Conservation (phyloP, 2,329 filamentous ascomycete species). For the Hymenoscyphus repandus region DNA sequence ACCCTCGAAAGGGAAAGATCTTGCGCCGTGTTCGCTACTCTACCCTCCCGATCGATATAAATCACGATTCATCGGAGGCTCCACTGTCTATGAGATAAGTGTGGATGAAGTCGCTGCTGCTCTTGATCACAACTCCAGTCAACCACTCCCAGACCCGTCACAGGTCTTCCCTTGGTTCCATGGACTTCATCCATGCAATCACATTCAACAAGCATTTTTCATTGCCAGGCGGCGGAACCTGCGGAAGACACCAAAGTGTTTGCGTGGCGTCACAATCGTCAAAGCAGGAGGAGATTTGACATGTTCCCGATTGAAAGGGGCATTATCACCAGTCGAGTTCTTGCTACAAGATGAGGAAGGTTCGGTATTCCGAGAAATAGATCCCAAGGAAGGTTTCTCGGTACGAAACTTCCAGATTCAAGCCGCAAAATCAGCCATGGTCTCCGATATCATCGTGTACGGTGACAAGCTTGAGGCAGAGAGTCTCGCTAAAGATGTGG, state of each 20-base stretch:
- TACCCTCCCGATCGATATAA: constrained; percentile 65
- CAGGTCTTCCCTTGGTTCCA: constrained; percentile 95
- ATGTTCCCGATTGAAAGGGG: constrained; percentile 75
- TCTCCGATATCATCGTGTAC: constrained; percentile 92
- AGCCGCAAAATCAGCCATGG: constrained; percentile 75
- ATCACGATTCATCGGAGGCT: constrained; percentile 44
- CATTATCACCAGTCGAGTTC: constrained; percentile 76
- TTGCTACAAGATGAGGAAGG: constrained; percentile 47
- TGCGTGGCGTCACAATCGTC: constrained; percentile 78
- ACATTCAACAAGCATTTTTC: constrained; percentile 87
- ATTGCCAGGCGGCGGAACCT: constrained; percentile 67
- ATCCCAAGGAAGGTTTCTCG: constrained; percentile 86
- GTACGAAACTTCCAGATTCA: constrained; percentile 98
- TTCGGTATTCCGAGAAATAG: constrained; percentile 65
- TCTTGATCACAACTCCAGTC: constrained; percentile 68
- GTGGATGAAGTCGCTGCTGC: constrained; percentile 65
- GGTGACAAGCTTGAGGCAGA: constrained; percentile 60
- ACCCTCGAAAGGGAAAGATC: constrained; percentile 47
- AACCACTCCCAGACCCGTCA: constrained; percentile 79
- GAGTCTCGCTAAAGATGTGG: constrained; percentile 63
- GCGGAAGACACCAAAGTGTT: constrained; percentile 66
- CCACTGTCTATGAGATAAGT: constrained; percentile 67
- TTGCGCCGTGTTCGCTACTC: constrained; percentile 63
- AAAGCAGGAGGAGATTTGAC: constrained; percentile 81
- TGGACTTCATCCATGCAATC: constrained; percentile 82